Percentiles rank a stretch among this genome's conserved stretches.
These are phyloP conservation scores for Candida frijolesensis DNA, from an alignment of 1,139 yeast genomes.

Conservation along the genomic window DNA sequence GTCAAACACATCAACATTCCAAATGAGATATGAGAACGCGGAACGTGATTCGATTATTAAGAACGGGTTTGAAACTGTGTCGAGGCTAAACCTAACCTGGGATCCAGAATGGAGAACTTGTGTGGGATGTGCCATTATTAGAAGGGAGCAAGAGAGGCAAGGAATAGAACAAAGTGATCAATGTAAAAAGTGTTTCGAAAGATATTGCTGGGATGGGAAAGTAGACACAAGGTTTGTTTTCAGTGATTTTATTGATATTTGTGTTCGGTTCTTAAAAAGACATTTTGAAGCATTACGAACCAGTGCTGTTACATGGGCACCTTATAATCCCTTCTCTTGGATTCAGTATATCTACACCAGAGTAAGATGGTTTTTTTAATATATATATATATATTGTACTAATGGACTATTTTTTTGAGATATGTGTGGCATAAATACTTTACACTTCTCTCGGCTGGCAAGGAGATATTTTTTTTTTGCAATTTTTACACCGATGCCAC, in stretches of 20 bases:
- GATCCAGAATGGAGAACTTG: conserved; percentile 77
- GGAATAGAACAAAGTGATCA: conserved; percentile 65
- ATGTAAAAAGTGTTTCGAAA: conserved; percentile 69
- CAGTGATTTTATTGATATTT: background rate
- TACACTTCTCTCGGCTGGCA: too few species aligned
- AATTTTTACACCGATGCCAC: background rate
- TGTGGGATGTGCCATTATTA: conserved; percentile 84
- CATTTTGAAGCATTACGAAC: background rate
- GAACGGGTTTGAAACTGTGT: conserved; percentile 79
- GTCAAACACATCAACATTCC: conserved; percentile 73
- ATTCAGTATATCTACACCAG: background rate
- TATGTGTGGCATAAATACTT: too few species aligned
- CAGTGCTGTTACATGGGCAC: background rate
- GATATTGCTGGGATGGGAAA: conserved; percentile 82
- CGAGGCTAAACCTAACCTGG: conserved; percentile 71
- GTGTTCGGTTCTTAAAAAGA: background rate
- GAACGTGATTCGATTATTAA: conserved; percentile 63
- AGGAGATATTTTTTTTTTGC: background rate
- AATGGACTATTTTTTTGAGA: too few species aligned
- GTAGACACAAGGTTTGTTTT: background rate
- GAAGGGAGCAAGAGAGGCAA: conserved; percentile 77
- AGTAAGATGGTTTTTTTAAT: conserved; percentile 1
- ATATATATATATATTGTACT: background rate
- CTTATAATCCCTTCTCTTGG: background rate
- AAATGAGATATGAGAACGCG: conserved; percentile 58